phyloP scores from a whole-genome alignment of 208 protist species.

The Endotrypanum monterogeii region DNA sequence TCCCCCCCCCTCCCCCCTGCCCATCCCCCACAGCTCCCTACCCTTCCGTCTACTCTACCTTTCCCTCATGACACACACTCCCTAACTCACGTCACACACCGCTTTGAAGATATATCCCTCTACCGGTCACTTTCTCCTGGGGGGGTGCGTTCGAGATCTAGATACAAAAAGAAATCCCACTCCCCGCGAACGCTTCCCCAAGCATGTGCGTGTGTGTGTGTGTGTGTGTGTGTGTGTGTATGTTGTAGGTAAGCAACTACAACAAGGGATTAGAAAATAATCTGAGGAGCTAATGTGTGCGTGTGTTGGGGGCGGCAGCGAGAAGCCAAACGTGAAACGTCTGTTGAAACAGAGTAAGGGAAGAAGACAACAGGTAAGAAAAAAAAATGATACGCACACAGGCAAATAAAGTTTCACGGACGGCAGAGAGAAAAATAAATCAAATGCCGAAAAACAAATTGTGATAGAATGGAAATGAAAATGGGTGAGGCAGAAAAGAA shows the following conservation, averaged over 20 bases:
- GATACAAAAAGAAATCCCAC: background rate
- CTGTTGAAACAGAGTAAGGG: background rate
- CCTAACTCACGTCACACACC: background rate
- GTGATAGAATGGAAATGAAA: background rate
- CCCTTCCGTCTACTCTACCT: background rate
- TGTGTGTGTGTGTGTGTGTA: too few relatives aligned
- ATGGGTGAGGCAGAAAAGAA: background rate
- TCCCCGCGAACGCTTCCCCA: background rate
- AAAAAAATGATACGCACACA: background rate
- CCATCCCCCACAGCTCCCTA: background rate
- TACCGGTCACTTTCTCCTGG: background rate
- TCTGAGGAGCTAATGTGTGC: too few relatives aligned
- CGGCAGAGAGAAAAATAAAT: background rate
- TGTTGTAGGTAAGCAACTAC: too few relatives aligned
- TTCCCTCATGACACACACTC: background rate
- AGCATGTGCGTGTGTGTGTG: background rate
- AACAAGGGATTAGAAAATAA: too few relatives aligned
- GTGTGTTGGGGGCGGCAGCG: too few relatives aligned
- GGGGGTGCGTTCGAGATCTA: background rate
- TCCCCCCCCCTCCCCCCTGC: background rate
- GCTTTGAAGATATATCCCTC: background rate
- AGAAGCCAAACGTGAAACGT: background rate
- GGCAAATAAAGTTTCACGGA: background rate
- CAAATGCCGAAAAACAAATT: background rate
- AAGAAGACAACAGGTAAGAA: too few relatives aligned